Evolutionary conservation across 495 filamentous ascomycete species (phyloP), one percentile per base, ranked within the genome.

Genomic region (Penicillium subrubescens): DNA sequence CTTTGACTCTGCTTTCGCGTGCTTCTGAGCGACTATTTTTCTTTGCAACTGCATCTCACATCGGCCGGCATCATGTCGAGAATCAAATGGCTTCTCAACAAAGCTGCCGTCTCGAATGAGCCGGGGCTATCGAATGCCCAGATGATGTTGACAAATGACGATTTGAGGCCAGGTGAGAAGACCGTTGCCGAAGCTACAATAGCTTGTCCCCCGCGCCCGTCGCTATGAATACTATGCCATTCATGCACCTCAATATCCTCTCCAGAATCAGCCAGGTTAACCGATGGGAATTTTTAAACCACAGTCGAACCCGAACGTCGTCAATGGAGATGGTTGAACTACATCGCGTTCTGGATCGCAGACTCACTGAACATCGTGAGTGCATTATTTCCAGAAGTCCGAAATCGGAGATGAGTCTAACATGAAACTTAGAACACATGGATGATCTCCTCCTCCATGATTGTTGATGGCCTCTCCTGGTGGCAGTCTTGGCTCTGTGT

Each of bases 401-500:
- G 60, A 27, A 3, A 14, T 31, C 14, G 37, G 14, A 17, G n/a
- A 43, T 17, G 2, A 46, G 23, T 46, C 70, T 72, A 66, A 73
- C 60, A 21, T n/a, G 23, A 39, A 4, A 46, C 10, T 12, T 55
- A 86, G 81, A 97, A 97, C 76, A 97, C 94, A 17, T 97, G 94
- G 94, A 97, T 97, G 94, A 97, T 97, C 64, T 87, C 89, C 0
- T 94, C 91, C 14, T 89, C 91, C 5, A 89, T 89, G 79, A 94
- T 96, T 72, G 83, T 88, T 0, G 80, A 77, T 60, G 91, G 93
- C 8, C 81, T 97, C 52, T 92, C 92, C 5, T 97, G 94, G 94
- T 97, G 94, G 94, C 93, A 97, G 76, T 88, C 92, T 3, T 97
- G 93, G 94, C 80, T 97, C 14, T 95, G 92, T 73, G 87, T 89